A percentile compares a stretch with the other conserved stretches of the same genome.
These are phyloP conservation scores for Dryas octopetala DNA, from an alignment of 306 rosid genomes.

Conservation along the genomic window DNA sequence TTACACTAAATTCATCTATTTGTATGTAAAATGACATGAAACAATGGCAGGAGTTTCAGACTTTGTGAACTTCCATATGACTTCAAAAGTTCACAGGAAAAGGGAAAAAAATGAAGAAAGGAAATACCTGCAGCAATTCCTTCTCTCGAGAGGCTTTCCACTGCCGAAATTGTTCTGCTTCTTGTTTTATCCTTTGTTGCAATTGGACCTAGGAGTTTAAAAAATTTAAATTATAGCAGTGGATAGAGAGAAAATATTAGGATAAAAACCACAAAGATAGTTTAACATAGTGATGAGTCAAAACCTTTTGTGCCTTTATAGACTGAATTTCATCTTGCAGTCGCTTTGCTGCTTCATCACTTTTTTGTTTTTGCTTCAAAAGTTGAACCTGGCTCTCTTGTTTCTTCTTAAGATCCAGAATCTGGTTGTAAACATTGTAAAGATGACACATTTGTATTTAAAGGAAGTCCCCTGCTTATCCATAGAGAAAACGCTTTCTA, in stretches of 20 bases:
- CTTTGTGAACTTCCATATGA: constrained; percentile 7
- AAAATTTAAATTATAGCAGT: constrained; percentile 7
- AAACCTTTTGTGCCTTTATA: constrained; percentile 97
- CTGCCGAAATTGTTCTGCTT: constrained; percentile 98
- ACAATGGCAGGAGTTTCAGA: constrained; percentile 3
- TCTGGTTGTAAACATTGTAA: constrained; percentile 50
- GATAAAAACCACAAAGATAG: constrained; percentile 15
- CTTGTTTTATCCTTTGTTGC: constrained; percentile 97
- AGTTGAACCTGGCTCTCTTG: constrained; percentile 99
- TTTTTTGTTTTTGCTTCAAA: constrained; percentile 95
- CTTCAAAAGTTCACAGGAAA: constrained; percentile 16
- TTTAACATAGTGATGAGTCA: constrained; percentile 17
- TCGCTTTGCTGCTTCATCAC: constrained; percentile 96
- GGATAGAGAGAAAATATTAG: not conserved
- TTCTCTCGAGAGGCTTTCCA: constrained; percentile 99
- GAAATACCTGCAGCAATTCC: constrained; percentile 86
- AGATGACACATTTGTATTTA: constrained; percentile 23
- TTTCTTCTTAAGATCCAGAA: constrained; percentile 92
- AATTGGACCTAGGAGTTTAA: constrained; percentile 69
- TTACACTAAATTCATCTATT: constrained; percentile 7
- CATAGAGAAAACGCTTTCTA: constrained; percentile 1
- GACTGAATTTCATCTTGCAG: constrained; percentile 97
- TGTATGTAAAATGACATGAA: not conserved
- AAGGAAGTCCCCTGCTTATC: constrained; percentile 15
- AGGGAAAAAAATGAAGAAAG: not conserved